Conservation (phyloP, 495 filamentous ascomycete genomes). For the Ramalina intermedia region DNA sequence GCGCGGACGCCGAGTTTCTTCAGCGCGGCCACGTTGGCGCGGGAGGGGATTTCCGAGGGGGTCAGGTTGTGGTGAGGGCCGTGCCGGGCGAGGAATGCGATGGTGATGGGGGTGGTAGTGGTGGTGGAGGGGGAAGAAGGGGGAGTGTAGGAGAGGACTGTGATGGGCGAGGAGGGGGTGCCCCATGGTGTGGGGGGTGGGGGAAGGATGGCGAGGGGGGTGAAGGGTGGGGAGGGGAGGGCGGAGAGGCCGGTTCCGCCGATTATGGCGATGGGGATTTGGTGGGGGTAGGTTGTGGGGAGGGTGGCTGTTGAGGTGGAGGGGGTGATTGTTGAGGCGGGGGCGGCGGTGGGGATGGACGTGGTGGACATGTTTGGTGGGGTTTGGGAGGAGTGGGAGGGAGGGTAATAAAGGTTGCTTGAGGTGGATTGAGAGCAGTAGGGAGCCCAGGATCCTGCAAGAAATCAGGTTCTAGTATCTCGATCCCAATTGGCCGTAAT, state of each 20-base stretch:
- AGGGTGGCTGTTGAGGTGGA: background rate
- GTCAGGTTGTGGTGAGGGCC: constrained; percentile 76
- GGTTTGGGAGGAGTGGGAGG: background rate
- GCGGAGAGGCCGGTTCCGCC: constrained; percentile 81
- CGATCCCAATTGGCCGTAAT: too few relatives aligned
- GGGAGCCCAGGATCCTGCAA: background rate
- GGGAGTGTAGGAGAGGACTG: constrained; percentile 68
- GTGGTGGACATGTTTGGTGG: constrained; percentile 31
- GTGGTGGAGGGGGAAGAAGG: constrained; percentile 33
- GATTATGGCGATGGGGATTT: constrained; percentile 86
- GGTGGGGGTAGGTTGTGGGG: constrained; percentile 31
- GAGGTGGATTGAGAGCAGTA: too few relatives aligned
- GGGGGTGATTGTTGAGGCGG: constrained; percentile 7
- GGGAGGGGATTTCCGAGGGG: constrained; percentile 78
- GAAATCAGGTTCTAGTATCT: too few relatives aligned
- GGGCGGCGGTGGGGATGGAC: constrained; percentile 31
- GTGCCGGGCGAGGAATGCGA: constrained; percentile 92
- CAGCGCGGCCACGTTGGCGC: constrained; percentile 91
- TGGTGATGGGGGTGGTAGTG: constrained; percentile 37
- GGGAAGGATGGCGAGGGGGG: constrained; percentile 60
- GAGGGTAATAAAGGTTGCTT: too few relatives aligned
- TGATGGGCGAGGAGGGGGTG: constrained; percentile 73
- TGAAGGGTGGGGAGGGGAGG: constrained; percentile 56
- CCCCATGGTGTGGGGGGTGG: constrained; percentile 80
- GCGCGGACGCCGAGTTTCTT: constrained; percentile 76